Percentiles rank a stretch among this genome's conserved stretches.
These are phyloP conservation scores for Dioszegia crocea DNA, from an alignment of 768 basidiomycete species.

Conservation along the genomic window DNA sequence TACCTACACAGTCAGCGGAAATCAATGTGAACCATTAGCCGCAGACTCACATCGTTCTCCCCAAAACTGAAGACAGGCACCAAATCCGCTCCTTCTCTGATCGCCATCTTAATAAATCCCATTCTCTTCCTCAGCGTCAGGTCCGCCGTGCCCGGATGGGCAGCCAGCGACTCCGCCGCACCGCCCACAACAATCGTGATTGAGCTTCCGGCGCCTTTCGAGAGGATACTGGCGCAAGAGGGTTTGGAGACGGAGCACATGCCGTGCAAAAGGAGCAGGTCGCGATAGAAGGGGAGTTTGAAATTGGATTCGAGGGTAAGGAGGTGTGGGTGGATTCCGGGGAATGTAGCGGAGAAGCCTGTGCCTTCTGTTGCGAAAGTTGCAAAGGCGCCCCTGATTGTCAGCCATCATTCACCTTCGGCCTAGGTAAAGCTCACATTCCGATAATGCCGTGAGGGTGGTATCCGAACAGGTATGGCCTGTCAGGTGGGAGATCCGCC, in stretches of 20 bases:
- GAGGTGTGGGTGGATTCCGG: constrained; percentile 87
- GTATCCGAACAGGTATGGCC: constrained; percentile 95
- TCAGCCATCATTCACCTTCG: neutral
- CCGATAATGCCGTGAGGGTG: constrained; percentile 99
- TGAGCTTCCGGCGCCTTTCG: constrained; percentile 55
- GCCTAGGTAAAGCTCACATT: constrained; percentile 62
- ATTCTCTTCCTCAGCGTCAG: constrained; percentile 59
- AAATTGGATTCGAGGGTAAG: constrained; percentile 85
- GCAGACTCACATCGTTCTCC: constrained; percentile 80
- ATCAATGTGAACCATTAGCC: neutral
- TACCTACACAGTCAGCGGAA: constrained; percentile 58
- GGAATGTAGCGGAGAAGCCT: constrained; percentile 82
- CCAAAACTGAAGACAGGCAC: constrained; percentile 98
- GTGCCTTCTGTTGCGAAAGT: constrained; percentile 97
- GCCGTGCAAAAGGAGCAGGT: constrained; percentile 78
- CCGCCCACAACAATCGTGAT: constrained; percentile 97
- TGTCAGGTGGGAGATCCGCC: constrained; percentile 80
- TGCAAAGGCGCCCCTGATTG: constrained; percentile 75
- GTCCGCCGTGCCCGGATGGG: constrained; percentile 92
- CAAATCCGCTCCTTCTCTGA: constrained; percentile 64
- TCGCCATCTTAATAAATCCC: constrained; percentile 79
- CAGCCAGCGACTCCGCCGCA: constrained; percentile 87
- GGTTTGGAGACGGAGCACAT: constrained; percentile 87
- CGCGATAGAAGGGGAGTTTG: constrained; percentile 85
- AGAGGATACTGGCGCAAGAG: constrained; percentile 86